These are phyloP conservation scores for Pseudocercospora ulei DNA, from an alignment of 2,329 filamentous ascomycete genomes.

Conservation along the genomic window DNA sequence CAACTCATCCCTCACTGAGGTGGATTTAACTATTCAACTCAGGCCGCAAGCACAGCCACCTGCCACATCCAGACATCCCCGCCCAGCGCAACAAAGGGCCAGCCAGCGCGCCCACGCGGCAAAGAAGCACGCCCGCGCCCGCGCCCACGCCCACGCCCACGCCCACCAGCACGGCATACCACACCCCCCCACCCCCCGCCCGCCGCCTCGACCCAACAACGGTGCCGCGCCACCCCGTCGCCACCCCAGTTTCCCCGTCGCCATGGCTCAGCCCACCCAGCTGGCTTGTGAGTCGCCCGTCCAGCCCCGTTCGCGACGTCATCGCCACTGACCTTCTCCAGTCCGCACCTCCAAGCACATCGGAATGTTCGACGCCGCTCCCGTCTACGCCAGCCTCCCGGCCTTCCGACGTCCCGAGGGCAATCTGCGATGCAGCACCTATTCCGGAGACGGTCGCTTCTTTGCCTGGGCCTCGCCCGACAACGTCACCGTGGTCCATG, in stretches of 20 bases:
- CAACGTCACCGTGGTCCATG: slow-evolving; percentile 74
- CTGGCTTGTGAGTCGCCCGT: slow-evolving; percentile 59
- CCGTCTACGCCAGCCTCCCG: slow-evolving; percentile 72
- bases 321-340: slow-evolving; percentile 27
- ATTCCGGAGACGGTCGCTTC: slow-evolving; percentile 91
- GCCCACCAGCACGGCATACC: neutral
- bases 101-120: too few relatives aligned
- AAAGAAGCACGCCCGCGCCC: slow-evolving; percentile 8
- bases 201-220: neutral
- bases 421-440: slow-evolving; percentile 86
- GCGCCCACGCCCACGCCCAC: slow-evolving; percentile 8
- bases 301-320: slow-evolving; percentile 11
- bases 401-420: slow-evolving; percentile 80
- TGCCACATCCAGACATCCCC: slow-evolving; percentile 13
- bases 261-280: slow-evolving; percentile 88
- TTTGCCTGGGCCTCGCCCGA: slow-evolving; percentile 90
- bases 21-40: slow-evolving; percentile 34
- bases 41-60: slow-evolving; percentile 27
- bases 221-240: neutral
- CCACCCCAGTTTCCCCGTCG: slow-evolving; percentile 58
- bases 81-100: slow-evolving; percentile 20
- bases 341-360: slow-evolving; percentile 94
- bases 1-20: slow-evolving; percentile 22
- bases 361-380: slow-evolving; percentile 83
- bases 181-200: neutral